Evolutionary conservation across 192 early-diverging fungal species (phyloP), one percentile per base, ranked within the genome.

Genomic region (Gryganskiella cystojenkinii): DNA sequence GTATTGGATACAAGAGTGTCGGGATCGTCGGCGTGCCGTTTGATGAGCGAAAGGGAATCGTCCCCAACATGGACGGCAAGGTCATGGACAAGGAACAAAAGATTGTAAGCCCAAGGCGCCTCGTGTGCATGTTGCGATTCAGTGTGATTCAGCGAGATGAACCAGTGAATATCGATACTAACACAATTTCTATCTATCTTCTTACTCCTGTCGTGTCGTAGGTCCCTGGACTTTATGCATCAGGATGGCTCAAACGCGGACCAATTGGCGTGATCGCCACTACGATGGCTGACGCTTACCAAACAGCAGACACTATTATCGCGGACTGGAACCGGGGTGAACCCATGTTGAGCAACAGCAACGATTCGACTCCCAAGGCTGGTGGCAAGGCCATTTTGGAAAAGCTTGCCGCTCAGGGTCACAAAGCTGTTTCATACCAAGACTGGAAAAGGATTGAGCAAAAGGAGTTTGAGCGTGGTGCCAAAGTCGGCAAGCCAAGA

Each of bases 241-340:
- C 96, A 2, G 96, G 96, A 6, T 99, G 98, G 98, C 67, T 97
- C n/a, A 99, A 98, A 71, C 89, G 92, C 25, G 98, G 98, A 0
- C 95, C 97, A 24, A 88, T 88, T 3, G 98, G 96, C 3, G 95
- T 96, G 11, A 95, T 99, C 71, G 96, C 95, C 2, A 84, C 95
- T 0, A 99, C 98, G 6, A 96, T 99, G 94, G 88, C 89, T 43
- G 95, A 97, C 64, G 95, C 95, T 1, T 91, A 94, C 65, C 93
- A 97, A 62, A 99, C 98, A 0, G 95, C 93, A 3, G 89, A 93
- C 30, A 83, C 88, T 0, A 85, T 97, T 28, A 60, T 94, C 19
- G 68, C 81, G 34, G 93, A 94, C 65, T 74, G 90, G 25, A 63
- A 59, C 30, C 70, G 56, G 4, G 83, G 80, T 11, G 56, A 81